Base-by-base conservation (phyloP, 441 rosid species). In the Euphorbia celastroides region DNA sequence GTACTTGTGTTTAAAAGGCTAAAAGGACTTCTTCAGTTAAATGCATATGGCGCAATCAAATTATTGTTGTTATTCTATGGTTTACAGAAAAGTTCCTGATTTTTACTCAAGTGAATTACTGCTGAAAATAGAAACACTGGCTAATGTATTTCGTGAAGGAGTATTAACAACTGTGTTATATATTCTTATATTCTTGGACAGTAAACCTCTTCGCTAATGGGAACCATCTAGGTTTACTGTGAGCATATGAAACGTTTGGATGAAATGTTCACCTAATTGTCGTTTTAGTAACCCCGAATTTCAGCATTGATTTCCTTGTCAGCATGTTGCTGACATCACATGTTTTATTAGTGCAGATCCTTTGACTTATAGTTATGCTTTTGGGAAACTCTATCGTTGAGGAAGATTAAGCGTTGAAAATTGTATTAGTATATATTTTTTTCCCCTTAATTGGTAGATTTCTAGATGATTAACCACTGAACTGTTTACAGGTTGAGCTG, bases 401-500 rank as follows among this genome's bases (percentile, higher is more conserved):
- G 41, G 1, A 17, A 57, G 10, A 17, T 14, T 16, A n/a, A 28
- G 61, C n/a, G 31, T 14, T 30, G 46, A 57, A 31, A 17, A 20
- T 14, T 62, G 12, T 28, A 61, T 22, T 6, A 5, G 27, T n/a
- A n/a, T n/a, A 23, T 0, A 51, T 34, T 7, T 19, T 52, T 52
- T 3, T n/a, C n/a, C 26, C n/a, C 60, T 50, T 70, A 14, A 13
- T 65, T 51, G 68, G 25, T 54, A 5, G 13, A 28, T 55, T 72
- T 52, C 31, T 55, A 19, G n/a, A 34, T 44, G 9, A 19, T 67
- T 65, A 30, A 56, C 38, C 19, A 6, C 20, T 34, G 28, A 5
- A 30, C 30, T 60, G 32, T 65, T 68, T 65, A 3, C 75, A 93
- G 99, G 99, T 85, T 36, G 99, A 90, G 88, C 99, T 93, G 67